Base-by-base conservation (phyloP, 2,329 filamentous ascomycete genomes). In the Neopestalotiopsis sp. region DNA sequence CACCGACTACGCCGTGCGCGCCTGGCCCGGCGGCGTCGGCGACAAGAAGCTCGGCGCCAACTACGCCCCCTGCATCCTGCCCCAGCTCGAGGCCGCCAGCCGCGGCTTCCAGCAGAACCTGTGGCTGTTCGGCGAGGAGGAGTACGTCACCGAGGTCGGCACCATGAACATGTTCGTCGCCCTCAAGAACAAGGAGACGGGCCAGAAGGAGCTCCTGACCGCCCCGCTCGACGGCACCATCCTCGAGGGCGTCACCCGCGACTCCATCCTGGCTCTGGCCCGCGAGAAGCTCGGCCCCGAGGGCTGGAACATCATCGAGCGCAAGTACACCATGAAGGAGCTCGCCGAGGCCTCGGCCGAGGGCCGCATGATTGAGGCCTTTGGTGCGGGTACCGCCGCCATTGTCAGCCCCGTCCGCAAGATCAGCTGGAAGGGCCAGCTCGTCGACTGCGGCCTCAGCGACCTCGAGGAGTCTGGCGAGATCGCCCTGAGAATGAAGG, bases 41-140 rank as follows among this genome's bases (percentile, higher is more conserved):
- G 94, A 98, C 86, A 97, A 96, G 90, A 99, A 99, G 86, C 90
- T 99, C 42, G 96, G 96, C 71, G 96, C 95, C 77, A 99, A 99
- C 88, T 99, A 99, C 81, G 96, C 96, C n/a, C 96, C 96, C 5
- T 98, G 96, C 85, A 95, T 99, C 76, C 86, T 98, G n/a, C 96
- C 96, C 20, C 96, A 99, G 84, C 89, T 96, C 76, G 90, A 97
- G 82, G 96, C 96, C 57, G 94, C 94, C 61, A 92, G 91, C 81
- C 90, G 94, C 68, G 96, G 96, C 28, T 97, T 95, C 88, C 95
- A 98, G 84, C 96, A 99, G 86, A 99, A 98, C 83, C 87, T 99
- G 67, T 99, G 96, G 96, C 85, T 99, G 40, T 99, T 98, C 79
- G 95, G 95, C 58, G 91, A 97, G 78, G 94, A 98, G 81, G 94